Base-by-base conservation (phyloP, 352 stramenopile species). In the Thalassiosira pacifica region DNA sequence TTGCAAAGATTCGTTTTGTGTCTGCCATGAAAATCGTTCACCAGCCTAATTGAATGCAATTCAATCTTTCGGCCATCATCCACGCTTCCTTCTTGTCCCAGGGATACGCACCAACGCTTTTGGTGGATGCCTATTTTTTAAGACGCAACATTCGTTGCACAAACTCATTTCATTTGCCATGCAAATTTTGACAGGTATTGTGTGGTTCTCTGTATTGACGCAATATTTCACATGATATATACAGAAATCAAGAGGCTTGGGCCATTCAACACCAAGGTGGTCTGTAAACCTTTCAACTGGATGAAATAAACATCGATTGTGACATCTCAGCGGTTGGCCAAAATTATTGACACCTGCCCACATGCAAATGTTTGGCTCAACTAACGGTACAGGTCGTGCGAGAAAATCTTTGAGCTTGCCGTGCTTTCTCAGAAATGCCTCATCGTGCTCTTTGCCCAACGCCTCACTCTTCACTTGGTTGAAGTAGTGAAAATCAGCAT, bases 81-180 rank as follows among this genome's bases (percentile, higher is more conserved):
- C 5, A 19, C 45, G 45, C 45, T 57, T 57, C 45, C 45, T 57
- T 57, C 45, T 57, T 19, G 82, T 88, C 53, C 82, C 76, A 45
- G 82, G 82, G 31, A 83, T 73, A 34, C 66, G n/a, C 34, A 34
- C 24, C 37, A 88, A 67, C 34, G 55, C 19, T 53, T 71, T 69
- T 0, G 82, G 76, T 34, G 57, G 24, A 59, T 61, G 22, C 1
- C 68, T 64, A 16, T 64, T 70, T 3, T 29, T 45, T 24, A 79
- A n/a, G 13, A 82, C 69, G 63, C 64, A 85, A 27, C 82, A 88
- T 42, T 88, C 76, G 59, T 85, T 82, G 32, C 82, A 88, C 16
- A 88, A 55, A 27, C 57, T 70, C 32, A 29, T 6, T 18, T 83
- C 77, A 53, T 88, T 88, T 22, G 63, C 37, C 18, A 75, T 32